phyloP scores from a whole-genome alignment of 2,329 filamentous ascomycete species.

The Alternaria brassicicola region DNA sequence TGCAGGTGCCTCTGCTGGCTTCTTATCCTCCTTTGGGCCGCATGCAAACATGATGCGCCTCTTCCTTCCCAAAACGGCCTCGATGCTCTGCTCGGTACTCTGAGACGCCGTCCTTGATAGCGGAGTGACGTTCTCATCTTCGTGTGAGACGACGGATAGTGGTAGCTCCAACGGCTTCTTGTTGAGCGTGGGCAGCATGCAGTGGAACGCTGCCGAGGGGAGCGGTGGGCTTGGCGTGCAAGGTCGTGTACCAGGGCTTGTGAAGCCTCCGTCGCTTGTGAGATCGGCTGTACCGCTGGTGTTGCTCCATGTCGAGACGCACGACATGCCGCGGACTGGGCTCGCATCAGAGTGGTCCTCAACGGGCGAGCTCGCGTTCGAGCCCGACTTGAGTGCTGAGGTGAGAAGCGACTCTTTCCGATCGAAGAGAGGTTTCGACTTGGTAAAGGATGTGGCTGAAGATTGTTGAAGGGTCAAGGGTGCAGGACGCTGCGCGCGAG shows the following conservation, averaged over 20 bases:
- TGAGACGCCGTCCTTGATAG: conserved; percentile 30
- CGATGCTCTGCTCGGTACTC: conserved; percentile 63
- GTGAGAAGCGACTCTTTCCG: conserved; percentile 85
- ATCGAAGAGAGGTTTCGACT: conserved; percentile 56
- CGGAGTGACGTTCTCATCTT: conserved; percentile 42
- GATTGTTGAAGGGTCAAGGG: conserved; percentile 48
- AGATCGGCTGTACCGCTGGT: conserved; percentile 83
- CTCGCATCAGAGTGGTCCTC: conserved; percentile 52
- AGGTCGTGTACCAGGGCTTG: conserved; percentile 80
- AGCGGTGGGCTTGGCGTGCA: conserved; percentile 89
- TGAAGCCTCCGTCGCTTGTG: conserved; percentile 91
- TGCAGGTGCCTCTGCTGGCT: conserved; percentile 37
- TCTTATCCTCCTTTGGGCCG: conserved; percentile 57
- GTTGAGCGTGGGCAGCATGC: conserved; percentile 45
- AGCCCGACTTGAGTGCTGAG: conserved; percentile 71
- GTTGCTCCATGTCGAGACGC: conserved; percentile 76
- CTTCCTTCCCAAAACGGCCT: conserved; percentile 74
- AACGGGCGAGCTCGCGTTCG: conserved; percentile 41
- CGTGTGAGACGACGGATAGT: conserved; percentile 47
- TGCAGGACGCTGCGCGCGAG: conserved; percentile 57
- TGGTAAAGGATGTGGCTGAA: conserved; percentile 53
- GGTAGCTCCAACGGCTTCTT: conserved; percentile 49
- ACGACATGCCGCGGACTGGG: conserved; percentile 54
- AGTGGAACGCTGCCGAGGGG: conserved; percentile 59
- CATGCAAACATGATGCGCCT: conserved; percentile 94